Base-by-base conservation (phyloP, 2,329 filamentous ascomycete genomes). In the Neonectria punicea region DNA sequence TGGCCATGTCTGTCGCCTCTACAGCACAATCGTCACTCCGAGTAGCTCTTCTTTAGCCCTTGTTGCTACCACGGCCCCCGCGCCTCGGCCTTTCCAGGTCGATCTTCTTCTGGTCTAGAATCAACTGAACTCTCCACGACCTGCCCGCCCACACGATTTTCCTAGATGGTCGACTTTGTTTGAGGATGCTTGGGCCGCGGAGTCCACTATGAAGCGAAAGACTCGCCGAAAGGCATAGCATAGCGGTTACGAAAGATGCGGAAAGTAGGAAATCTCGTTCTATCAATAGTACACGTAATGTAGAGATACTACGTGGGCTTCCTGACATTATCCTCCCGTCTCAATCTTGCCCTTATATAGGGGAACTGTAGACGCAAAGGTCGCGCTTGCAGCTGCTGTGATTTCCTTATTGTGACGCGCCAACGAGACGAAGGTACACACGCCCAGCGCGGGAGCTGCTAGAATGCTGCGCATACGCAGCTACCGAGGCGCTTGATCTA, bases 161-260 rank as follows among this genome's bases (percentile, higher is more conserved):
- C 11, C 5, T 18, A 58, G 32, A 25, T n/a, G n/a, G 76, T 85
- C 85, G 66, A 91, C 90, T 2, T 74, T 87, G 16, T 96, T 96
- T 75, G 93, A 96, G 79, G 89, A 93, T 75, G 83, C 84, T 0
- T 91, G 89, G 88, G 78, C 72, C 53, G 62, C 71, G 4, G 76
- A 79, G 66, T 56, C 44, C 13, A 59, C 54, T 8, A 41, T 69
- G 22, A 75, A 72, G 61, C 67, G 67, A 10, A 70, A 73, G 57
- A 36, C 46, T 30, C 60, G 70, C 32, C 61, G 71, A 9, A 73
- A 66, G 61, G 60, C 34, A 16, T 72, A 61, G 60, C 34, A 16
- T 72, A 65, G 50, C 22, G 44, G 44, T 5, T 28, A 22, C 14
- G 7, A 39, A 34, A 16, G 14, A 22, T 44, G 22, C 44, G 3